A percentile compares a stretch with the other conserved stretches of the same genome.
These are phyloP conservation scores for Herpetospermum pedunculosum DNA, from an alignment of 306 rosid genomes.

Conservation along the genomic window DNA sequence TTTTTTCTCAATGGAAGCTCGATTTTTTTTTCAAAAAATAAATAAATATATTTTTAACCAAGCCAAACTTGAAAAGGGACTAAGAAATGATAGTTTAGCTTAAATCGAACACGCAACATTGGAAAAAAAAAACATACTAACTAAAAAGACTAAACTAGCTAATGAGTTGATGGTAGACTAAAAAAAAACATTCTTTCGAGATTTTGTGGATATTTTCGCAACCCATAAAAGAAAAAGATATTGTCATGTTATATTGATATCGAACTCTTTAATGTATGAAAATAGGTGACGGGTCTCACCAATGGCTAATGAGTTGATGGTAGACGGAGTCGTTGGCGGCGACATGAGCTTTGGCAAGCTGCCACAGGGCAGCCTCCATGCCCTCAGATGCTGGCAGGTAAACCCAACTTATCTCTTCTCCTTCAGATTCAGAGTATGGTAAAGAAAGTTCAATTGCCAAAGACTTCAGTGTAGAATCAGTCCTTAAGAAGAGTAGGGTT, in stretches of 20 bases:
- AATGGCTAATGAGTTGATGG: conserved; percentile 64
- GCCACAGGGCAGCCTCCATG: conserved; percentile 58
- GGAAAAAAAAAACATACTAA: background rate
- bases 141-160: background rate
- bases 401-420: conserved; percentile 20
- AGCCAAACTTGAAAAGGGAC: background rate
- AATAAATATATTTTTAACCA: no score
- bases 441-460: conserved; percentile 60
- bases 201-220: background rate
- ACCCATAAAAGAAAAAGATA: background rate
- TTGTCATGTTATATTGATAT: background rate
- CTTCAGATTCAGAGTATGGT: conserved; percentile 14
- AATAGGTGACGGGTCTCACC: conserved; percentile 27
- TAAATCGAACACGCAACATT: background rate
- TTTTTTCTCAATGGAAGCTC: no score
- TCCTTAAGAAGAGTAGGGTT: conserved; percentile 45
- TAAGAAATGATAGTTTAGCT: background rate
- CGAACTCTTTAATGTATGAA: background rate
- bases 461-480: conserved; percentile 52
- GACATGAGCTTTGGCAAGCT: conserved; percentile 64
- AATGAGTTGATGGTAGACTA: no score
- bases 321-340: conserved; percentile 48
- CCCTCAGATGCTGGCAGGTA: conserved; percentile 44
- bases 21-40: no score
- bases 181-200: background rate